phyloP scores from a whole-genome alignment of 2,329 filamentous ascomycete genomes.

The Xylariales sp. region DNA sequence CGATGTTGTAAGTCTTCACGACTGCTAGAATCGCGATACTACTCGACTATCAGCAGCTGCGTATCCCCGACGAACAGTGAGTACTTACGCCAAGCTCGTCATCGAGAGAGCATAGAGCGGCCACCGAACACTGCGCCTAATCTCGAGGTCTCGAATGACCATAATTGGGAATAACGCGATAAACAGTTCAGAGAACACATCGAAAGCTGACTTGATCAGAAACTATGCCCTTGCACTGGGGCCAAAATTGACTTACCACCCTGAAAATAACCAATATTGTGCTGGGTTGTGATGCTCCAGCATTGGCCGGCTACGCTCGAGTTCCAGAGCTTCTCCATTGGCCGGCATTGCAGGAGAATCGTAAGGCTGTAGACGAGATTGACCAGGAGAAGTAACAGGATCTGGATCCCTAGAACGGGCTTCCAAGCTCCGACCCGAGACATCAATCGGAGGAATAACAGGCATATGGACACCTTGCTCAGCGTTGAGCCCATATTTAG shows the following conservation, averaged over 20 bases:
- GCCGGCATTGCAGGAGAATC: conserved; percentile 32
- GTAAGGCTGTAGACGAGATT: conserved; percentile 29
- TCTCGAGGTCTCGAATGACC: conserved; percentile 24
- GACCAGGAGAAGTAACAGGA: conserved; percentile 27
- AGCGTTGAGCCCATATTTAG: conserved; percentile 29
- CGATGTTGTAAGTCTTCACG: conserved; percentile 30
- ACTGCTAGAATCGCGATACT: conserved; percentile 29
- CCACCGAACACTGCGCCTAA: conserved; percentile 24
- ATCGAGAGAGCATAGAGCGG: conserved; percentile 29
- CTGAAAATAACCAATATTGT: conserved; percentile 31
- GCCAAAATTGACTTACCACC: conserved; percentile 19
- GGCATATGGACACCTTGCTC: conserved; percentile 32
- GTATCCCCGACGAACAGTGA: neutral
- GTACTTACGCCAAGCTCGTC: conserved; percentile 24
- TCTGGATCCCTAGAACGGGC: conserved; percentile 24
- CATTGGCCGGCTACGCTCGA: conserved; percentile 24
- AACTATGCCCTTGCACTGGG: neutral
- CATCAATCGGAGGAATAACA: conserved; percentile 29
- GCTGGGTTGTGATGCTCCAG: conserved; percentile 26
- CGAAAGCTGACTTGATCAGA: conserved; percentile 22
- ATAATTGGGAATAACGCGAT: conserved; percentile 30
- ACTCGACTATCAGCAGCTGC: neutral
- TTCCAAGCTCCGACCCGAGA: conserved; percentile 25
- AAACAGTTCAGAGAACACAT: conserved; percentile 31
- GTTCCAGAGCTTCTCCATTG: conserved; percentile 33